These are phyloP conservation scores for Santalum album DNA, from an alignment of 164 flowering plant genomes.

Conservation along the genomic window DNA sequence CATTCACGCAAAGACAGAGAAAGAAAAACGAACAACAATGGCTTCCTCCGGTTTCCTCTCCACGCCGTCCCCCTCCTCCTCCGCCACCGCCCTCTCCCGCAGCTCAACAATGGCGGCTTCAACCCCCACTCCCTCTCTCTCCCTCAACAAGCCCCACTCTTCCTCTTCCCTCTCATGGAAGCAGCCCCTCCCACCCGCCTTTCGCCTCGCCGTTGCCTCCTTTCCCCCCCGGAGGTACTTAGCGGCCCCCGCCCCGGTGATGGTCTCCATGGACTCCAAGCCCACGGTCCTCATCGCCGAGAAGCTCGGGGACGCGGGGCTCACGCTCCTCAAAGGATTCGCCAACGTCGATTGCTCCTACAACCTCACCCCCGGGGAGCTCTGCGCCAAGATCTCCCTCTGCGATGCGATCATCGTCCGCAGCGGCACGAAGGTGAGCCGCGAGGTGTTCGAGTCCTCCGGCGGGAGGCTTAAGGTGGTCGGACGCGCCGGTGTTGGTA, in stretches of 20 bases:
- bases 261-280: constrained; percentile 24
- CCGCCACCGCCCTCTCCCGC: too few species aligned
- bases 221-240: constrained; percentile 7
- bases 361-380: neutral
- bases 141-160: constrained; percentile 7
- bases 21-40: too few species aligned
- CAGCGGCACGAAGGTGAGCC: constrained; percentile 1
- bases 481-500: constrained; percentile 1
- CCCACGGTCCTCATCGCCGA: constrained; percentile 3
- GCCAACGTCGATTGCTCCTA: constrained; percentile 1
- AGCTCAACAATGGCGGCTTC: constrained; percentile 33
- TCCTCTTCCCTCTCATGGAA: constrained; percentile 19
- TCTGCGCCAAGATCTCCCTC: constrained; percentile 1
- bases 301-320: constrained; percentile 3
- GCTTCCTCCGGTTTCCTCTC: too few species aligned
- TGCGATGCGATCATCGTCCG: constrained; percentile 3
- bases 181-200: constrained; percentile 15
- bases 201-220: constrained; percentile 15
- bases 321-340: neutral
- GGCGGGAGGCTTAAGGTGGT: constrained; percentile 2
- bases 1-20: too few species aligned
- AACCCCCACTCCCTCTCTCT: constrained; percentile 10
- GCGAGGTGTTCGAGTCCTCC: neutral
- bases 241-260: constrained; percentile 5
- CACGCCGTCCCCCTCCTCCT: too few species aligned